These are phyloP conservation scores for Dysphania ambrosioides DNA, from an alignment of 148 eudicot genomes.

Conservation along the genomic window DNA sequence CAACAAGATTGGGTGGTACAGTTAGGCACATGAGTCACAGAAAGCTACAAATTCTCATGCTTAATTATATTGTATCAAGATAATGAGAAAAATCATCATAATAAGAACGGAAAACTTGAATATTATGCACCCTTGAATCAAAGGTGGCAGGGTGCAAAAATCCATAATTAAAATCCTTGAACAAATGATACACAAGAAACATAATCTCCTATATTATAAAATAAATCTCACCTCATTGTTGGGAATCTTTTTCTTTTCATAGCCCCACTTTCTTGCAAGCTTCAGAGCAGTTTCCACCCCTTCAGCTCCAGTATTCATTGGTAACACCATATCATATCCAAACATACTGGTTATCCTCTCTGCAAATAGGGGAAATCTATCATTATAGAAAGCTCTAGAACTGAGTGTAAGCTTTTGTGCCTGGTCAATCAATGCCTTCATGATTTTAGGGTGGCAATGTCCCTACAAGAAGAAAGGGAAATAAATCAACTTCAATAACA, in stretches of 20 bases:
- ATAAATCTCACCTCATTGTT: constrained; percentile 59
- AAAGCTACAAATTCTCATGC: neutral
- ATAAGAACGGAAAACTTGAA: neutral
- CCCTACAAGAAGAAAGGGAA: constrained; percentile 53
- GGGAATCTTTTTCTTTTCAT: constrained; percentile 83
- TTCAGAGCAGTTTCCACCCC: constrained; percentile 97
- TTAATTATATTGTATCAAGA: neutral
- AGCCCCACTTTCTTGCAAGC: constrained; percentile 97
- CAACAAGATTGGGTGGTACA: neutral
- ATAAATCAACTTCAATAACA: constrained; percentile 5
- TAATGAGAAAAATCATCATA: neutral
- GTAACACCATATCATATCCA: constrained; percentile 97
- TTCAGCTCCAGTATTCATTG: constrained; percentile 99
- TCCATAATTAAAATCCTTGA: neutral
- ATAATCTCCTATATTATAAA: neutral
- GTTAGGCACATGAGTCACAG: neutral
- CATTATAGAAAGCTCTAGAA: constrained; percentile 95
- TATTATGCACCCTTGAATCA: neutral
- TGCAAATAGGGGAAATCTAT: constrained; percentile 79
- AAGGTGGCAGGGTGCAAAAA: neutral
- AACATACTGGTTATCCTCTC: constrained; percentile 74
- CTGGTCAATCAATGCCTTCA: constrained; percentile 75
- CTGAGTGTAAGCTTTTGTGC: constrained; percentile 84
- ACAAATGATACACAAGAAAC: neutral
- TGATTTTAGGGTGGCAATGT: constrained; percentile 90